phyloP scores from a whole-genome alignment of 2,329 filamentous ascomycete species.

The Pseudogymnoascus sp. region DNA sequence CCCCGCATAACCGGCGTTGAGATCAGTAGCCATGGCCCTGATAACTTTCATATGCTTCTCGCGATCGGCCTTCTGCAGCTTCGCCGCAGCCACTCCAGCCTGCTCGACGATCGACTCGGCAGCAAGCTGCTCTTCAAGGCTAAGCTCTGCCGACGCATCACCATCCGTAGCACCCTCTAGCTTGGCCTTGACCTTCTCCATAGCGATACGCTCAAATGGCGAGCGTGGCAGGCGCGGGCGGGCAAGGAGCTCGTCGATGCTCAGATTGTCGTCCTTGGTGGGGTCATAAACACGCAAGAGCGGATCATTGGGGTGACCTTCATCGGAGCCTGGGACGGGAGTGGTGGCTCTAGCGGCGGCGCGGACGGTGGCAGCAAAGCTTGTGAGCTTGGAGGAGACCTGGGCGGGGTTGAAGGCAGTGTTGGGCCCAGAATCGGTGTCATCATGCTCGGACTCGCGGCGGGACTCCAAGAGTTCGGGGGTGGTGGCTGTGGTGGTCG shows the following conservation, averaged over 20 bases:
- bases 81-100: background rate
- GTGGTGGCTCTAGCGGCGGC: background rate
- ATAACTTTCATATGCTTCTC: background rate
- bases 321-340: background rate
- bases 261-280: background rate
- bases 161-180: background rate
- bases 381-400: background rate
- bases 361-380: background rate
- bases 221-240: background rate
- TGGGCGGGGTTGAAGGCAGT: slow-evolving; percentile 1
- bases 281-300: slow-evolving; percentile 10
- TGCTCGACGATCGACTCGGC: background rate
- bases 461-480: background rate
- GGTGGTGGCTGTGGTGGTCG: background rate
- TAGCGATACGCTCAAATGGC: background rate
- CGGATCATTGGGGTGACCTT: background rate
- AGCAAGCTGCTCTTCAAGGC: background rate
- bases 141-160: background rate
- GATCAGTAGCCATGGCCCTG: background rate
- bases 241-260: slow-evolving; percentile 11
- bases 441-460: background rate
- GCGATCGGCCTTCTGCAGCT: background rate
- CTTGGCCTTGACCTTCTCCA: background rate
- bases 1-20: background rate
- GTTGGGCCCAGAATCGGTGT: background rate